Evolutionary conservation across 306 rosid genomes (phyloP).

Genomic region (Rosa rugosa): DNA sequence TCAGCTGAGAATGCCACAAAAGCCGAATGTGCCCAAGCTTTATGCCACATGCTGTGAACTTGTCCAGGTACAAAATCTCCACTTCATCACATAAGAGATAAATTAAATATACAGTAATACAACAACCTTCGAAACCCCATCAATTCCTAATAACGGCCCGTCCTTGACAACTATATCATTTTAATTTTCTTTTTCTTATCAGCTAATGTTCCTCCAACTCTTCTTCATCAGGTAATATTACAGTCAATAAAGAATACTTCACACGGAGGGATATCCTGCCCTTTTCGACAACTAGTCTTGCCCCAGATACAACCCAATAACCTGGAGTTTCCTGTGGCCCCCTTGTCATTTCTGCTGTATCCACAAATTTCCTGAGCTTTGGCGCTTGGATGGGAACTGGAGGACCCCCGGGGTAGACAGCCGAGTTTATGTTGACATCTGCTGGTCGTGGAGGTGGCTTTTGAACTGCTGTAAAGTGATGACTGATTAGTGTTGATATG

Average conservation of each 20-base stretch:
- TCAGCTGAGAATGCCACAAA: not conserved
- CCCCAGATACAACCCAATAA: conserved; percentile 97
- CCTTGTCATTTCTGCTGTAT: conserved; percentile 88
- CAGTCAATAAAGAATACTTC: conserved; percentile 78
- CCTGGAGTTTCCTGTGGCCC: conserved; percentile 97
- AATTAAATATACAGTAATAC: not conserved
- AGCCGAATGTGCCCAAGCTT: not conserved
- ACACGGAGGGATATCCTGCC: conserved; percentile 81
- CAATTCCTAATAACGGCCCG: not conserved
- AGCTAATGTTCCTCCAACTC: conserved; percentile 53
- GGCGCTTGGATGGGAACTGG: conserved; percentile 90
- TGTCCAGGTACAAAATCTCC: not conserved
- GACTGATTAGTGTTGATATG: conserved; percentile 90
- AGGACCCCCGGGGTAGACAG: conserved; percentile 94
- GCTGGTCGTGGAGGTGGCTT: conserved; percentile 89
- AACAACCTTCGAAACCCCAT: not conserved
- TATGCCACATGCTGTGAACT: not conserved
- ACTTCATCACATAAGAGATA: not conserved
- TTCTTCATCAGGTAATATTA: conserved; percentile 69
- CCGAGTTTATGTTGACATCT: conserved; percentile 91
- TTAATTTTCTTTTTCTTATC: not conserved
- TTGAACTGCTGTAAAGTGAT: conserved; percentile 83
- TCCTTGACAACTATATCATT: not conserved
- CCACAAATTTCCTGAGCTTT: conserved; percentile 85
- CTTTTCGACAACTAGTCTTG: conserved; percentile 84